phyloP scores from a whole-genome alignment of 1,139 yeast species.

The Magnusiomyces tetraspermus region DNA sequence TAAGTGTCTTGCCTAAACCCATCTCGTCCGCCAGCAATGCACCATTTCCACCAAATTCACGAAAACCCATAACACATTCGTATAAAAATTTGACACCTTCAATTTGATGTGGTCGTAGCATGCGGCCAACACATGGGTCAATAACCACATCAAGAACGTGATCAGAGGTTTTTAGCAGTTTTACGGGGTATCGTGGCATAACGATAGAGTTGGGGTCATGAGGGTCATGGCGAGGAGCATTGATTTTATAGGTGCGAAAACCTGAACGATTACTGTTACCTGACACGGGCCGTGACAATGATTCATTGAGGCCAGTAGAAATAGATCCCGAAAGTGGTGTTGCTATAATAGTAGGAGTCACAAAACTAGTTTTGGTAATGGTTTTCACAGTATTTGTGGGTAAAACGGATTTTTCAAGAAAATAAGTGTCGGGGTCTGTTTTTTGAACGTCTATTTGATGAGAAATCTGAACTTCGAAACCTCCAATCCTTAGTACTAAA shows the following conservation, averaged over 20 bases:
- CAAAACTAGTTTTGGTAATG: neutral
- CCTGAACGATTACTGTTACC: neutral
- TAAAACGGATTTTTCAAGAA: neutral
- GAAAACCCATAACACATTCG: constrained; percentile 67
- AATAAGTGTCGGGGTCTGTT: neutral
- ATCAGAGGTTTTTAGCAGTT: constrained; percentile 14
- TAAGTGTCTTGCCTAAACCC: constrained; percentile 93
- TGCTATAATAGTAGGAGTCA: neutral
- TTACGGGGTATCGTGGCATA: constrained; percentile 32
- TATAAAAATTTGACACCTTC: constrained; percentile 77
- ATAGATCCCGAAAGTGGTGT: neutral
- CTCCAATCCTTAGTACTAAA: constrained; percentile 41
- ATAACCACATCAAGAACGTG: constrained; percentile 48
- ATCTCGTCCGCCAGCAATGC: constrained; percentile 91
- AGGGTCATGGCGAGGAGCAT: constrained; percentile 37
- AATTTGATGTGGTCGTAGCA: constrained; percentile 70
- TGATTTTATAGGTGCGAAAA: constrained; percentile 2
- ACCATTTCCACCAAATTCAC: constrained; percentile 50
- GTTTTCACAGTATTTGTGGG: neutral
- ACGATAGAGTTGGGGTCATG: constrained; percentile 36
- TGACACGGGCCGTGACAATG: constrained; percentile 3
- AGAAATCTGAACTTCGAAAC: constrained; percentile 41
- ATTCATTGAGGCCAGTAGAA: neutral
- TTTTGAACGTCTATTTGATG: neutral
- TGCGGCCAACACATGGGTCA: constrained; percentile 52